Percentiles rank a stretch among this genome's conserved stretches.
These are phyloP conservation scores for Vitis vinifera DNA, from an alignment of 164 flowering plant species.

Conservation along the genomic window DNA sequence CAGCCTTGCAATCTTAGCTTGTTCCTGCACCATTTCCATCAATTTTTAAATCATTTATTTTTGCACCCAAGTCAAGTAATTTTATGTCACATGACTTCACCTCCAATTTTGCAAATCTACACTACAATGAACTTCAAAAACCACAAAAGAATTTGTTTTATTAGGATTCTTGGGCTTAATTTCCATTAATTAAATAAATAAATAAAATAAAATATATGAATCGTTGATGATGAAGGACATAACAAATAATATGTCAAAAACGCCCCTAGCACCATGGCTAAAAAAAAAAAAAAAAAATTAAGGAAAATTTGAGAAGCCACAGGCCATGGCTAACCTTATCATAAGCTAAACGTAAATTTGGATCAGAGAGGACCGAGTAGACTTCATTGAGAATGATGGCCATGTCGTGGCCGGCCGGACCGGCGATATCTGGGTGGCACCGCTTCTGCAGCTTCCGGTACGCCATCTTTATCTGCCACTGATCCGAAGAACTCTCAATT, in stretches of 20 bases:
- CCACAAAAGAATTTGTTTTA: too few species aligned
- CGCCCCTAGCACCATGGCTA: too few species aligned
- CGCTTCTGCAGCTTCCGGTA: slow-evolving; percentile 81
- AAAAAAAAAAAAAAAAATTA: background rate
- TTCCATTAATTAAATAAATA: too few species aligned
- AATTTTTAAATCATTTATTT: background rate
- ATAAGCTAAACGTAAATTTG: slow-evolving; percentile 58
- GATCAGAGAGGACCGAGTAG: slow-evolving; percentile 78
- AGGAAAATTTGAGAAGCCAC: background rate
- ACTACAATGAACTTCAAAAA: too few species aligned
- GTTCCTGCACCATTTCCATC: slow-evolving; percentile 49
- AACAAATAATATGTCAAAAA: too few species aligned
- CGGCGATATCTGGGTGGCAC: slow-evolving; percentile 95
- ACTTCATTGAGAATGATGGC: slow-evolving; percentile 87
- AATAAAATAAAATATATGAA: too few species aligned
- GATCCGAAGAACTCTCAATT: slow-evolving; percentile 60
- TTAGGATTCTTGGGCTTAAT: too few species aligned
- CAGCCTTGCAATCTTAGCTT: slow-evolving; percentile 55
- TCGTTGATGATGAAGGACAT: too few species aligned
- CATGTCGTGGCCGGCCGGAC: slow-evolving; percentile 88
- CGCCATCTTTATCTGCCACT: slow-evolving; percentile 60
- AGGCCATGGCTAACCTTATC: slow-evolving; percentile 53
- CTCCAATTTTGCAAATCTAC: too few species aligned
- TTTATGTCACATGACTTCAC: too few species aligned
- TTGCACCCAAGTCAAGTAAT: too few species aligned